Evolutionary conservation across 805 yeast genomes (phyloP).

Genomic region (Starmera amethionina): DNA sequence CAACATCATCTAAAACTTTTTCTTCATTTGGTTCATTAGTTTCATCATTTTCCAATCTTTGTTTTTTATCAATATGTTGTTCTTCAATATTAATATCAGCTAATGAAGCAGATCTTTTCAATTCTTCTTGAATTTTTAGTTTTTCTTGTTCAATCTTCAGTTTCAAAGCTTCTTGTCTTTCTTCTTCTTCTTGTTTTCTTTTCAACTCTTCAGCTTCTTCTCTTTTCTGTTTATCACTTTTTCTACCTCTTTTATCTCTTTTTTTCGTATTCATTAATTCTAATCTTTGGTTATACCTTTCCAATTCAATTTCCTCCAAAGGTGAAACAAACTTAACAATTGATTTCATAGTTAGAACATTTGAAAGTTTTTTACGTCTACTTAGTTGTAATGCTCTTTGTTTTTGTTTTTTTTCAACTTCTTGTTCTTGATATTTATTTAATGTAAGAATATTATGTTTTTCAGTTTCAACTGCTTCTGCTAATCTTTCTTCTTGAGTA

Average conservation of each 20-base stretch:
- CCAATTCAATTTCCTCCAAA: slow-evolving; percentile 46
- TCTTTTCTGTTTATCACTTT: slow-evolving; percentile 31
- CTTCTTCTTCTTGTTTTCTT: slow-evolving; percentile 16
- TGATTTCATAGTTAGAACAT: slow-evolving; percentile 46
- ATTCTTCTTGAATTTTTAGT: background rate
- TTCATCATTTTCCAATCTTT: slow-evolving; percentile 1
- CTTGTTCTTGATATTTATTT: slow-evolving; percentile 75
- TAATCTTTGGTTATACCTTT: slow-evolving; percentile 30
- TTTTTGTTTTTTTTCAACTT: slow-evolving; percentile 64
- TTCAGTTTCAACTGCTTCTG: slow-evolving; percentile 86
- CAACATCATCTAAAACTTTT: no score
- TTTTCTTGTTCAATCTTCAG: slow-evolving; percentile 5
- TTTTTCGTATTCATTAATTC: slow-evolving; percentile 25
- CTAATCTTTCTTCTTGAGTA: slow-evolving; percentile 36
- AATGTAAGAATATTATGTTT: slow-evolving; percentile 62
- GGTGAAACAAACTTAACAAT: slow-evolving; percentile 48
- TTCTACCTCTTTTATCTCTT: slow-evolving; percentile 34
- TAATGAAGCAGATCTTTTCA: slow-evolving; percentile 11
- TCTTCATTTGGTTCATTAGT: slow-evolving; percentile 1
- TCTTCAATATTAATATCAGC: slow-evolving; percentile 3
- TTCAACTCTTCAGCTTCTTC: slow-evolving; percentile 19
- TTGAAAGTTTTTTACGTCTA: slow-evolving; percentile 48
- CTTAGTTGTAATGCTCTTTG: slow-evolving; percentile 67
- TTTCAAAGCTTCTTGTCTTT: slow-evolving; percentile 8
- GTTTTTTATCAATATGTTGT: no score